These are phyloP conservation scores for Bryum argenteum DNA, from an alignment of 225 moss, liverwort and hornwort species.

Conservation along the genomic window DNA sequence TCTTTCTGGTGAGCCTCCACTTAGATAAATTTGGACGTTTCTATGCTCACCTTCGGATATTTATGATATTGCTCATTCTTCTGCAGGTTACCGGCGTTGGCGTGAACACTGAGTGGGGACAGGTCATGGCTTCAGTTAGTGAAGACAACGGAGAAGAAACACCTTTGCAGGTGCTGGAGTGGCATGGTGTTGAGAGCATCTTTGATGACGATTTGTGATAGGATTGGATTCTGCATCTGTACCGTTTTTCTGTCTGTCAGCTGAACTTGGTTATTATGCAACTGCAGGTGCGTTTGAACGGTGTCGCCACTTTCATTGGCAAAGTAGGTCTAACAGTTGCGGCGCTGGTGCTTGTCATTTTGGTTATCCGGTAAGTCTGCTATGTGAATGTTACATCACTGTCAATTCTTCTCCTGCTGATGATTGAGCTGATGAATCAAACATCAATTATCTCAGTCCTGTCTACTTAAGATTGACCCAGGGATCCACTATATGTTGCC, in stretches of 20 bases:
- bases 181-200: not conserved
- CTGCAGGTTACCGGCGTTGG: slow-evolving; percentile 88
- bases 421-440: not conserved
- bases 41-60: not conserved
- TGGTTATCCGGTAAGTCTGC: slow-evolving; percentile 67
- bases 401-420: not conserved
- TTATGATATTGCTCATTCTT: not conserved
- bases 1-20: slow-evolving; percentile 71
- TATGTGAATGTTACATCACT: not conserved
- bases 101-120: slow-evolving; percentile 87
- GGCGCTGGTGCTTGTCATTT: slow-evolving; percentile 65
- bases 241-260: not conserved
- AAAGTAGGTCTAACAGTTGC: slow-evolving; percentile 85
- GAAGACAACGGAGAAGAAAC: slow-evolving; percentile 99
- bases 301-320: slow-evolving; percentile 93
- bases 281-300: slow-evolving; percentile 90
- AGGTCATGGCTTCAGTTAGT: slow-evolving; percentile 88
- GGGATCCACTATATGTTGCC: not conserved
- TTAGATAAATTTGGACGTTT: not conserved
- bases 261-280: slow-evolving; percentile 11
- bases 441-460: not conserved
- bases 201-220: not conserved
- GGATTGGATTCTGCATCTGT: not conserved
- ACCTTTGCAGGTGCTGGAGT: slow-evolving; percentile 73
- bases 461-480: not conserved